phyloP scores from a whole-genome alignment of 139 green algal species.

The Tetradesmus lagerheimii region DNA sequence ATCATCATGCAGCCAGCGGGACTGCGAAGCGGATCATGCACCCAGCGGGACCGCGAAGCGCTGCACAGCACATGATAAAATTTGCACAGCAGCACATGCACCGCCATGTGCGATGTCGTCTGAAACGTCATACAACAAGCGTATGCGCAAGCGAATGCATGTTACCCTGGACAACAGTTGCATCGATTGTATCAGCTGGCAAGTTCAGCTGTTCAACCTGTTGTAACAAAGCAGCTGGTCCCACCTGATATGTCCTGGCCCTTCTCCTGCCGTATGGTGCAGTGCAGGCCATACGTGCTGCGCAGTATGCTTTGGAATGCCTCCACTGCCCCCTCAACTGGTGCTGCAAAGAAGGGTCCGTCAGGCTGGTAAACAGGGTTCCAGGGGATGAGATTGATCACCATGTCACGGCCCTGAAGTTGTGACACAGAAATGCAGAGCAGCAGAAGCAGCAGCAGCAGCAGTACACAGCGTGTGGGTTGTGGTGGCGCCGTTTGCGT shows the following conservation, averaged over 20 bases:
- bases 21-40: neutral
- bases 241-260: conserved; percentile 86
- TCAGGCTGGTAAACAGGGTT: conserved; percentile 79
- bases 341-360: conserved; percentile 65
- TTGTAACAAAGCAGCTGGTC: neutral
- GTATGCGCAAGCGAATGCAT: neutral
- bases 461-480: no score
- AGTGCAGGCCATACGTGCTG: conserved; percentile 75
- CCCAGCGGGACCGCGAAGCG: no score
- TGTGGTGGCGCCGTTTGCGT: no score
- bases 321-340: conserved; percentile 49
- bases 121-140: no score
- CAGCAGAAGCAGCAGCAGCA: neutral
- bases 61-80: no score
- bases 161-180: no score
- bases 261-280: conserved; percentile 93
- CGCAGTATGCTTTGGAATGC: conserved; percentile 82
- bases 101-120: no score
- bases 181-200: neutral
- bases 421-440: no score
- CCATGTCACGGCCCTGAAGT: conserved; percentile 59
- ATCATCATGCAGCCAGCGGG: no score
- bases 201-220: conserved; percentile 17
- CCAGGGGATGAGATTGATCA: conserved; percentile 95
- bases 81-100: no score